Base-by-base conservation (phyloP, 306 rosid genomes). In the Rosa chinensis region DNA sequence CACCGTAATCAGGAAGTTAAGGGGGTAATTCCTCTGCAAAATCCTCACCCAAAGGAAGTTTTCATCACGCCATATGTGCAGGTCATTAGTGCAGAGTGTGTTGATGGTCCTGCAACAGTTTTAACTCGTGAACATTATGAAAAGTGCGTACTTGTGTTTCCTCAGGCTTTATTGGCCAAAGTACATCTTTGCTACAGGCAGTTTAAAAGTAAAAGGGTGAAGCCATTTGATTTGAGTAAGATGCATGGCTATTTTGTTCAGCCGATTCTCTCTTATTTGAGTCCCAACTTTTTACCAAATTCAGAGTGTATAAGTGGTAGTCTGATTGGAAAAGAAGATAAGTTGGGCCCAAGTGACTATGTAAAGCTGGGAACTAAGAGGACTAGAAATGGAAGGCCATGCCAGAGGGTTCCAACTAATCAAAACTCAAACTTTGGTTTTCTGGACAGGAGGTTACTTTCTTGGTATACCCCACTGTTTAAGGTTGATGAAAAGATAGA, bases 71-170 rank as follows among this genome's bases (percentile, higher is more conserved):
- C 97, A 9, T 91, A 93, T 86, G 89, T 91, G 40, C 99, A 95
- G 85, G 97, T 93, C 77, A 90, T 95, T 75, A 95, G 99, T 79
- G 96, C 91, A n/a, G 99, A 95, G 87, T 95, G 99, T 76, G 96
- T 95, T 66, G 98, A 95, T 79, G 99, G 99, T 80, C 89, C 92
- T 40, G 92, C 99, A 45, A 84, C 93, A 58, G 93, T 95, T 79
- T 90, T 95, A 76, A 93, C 93, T 70, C 89, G 86, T 53, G 97
- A 93, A 74, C 97, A 95, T 82, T 95, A 86, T 64, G 94, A 93
- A 61, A 91, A 86, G 76, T 90, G 92, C 76, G 77, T 80, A 64
- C 88, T 93, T 73, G 83, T 80, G 39, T 90, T 88, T 84, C 88
- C 97, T 37, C 94, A 81, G 76, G 76, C 90, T 20, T 86, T 89